These are phyloP conservation scores for Trichoderma sp. DNA, from an alignment of 2,329 filamentous ascomycete genomes.

Conservation along the genomic window DNA sequence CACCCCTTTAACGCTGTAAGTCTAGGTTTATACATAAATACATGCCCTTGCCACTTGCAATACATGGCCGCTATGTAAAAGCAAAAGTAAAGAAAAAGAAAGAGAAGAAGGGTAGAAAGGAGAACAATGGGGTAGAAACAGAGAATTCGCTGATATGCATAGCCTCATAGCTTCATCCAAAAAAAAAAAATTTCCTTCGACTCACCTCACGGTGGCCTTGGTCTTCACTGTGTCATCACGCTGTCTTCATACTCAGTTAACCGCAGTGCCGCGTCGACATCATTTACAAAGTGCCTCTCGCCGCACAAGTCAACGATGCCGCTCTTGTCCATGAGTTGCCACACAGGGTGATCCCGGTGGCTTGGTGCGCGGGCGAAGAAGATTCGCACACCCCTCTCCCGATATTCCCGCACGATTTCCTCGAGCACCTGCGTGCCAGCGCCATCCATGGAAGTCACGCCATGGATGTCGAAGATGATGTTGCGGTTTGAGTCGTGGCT, in stretches of 20 bases:
- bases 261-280: conserved; percentile 79
- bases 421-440: conserved; percentile 87
- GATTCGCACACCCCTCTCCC: conserved; percentile 70
- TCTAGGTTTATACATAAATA: conserved; percentile 11
- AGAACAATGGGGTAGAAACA: neutral
- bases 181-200: neutral
- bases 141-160: neutral
- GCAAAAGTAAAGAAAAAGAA: neutral
- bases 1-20: neutral
- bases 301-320: conserved; percentile 84
- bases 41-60: neutral
- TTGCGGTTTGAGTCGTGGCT: conserved; percentile 81
- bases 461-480: conserved; percentile 95
- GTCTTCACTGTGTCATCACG: conserved; percentile 21
- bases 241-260: conserved; percentile 71
- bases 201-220: neutral
- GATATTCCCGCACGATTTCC: conserved; percentile 82
- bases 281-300: conserved; percentile 70
- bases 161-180: conserved; percentile 7
- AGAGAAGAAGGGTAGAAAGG: neutral
- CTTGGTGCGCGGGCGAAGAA: conserved; percentile 64
- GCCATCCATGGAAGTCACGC: conserved; percentile 92
- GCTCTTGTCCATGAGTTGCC: conserved; percentile 68
- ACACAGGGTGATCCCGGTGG: conserved; percentile 54
- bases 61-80: conserved; percentile 12